Evolutionary conservation across 257 asterid species (phyloP).

Genomic region (Solanum arcanum): DNA sequence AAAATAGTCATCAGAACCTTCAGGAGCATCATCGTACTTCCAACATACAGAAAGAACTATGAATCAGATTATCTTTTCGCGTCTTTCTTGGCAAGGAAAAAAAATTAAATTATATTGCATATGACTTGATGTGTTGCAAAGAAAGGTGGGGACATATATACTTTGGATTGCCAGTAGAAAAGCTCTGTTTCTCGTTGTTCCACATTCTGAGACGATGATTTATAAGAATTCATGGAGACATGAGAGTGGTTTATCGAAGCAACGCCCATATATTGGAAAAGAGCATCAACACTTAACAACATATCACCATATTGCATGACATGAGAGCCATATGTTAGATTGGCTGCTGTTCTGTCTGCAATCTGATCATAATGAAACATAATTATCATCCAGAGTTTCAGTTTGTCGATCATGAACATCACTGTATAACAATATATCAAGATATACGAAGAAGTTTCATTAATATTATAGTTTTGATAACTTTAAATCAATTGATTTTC

Average conservation of each 20-base stretch:
- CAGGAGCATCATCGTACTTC: constrained; percentile 53
- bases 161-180: constrained; percentile 77
- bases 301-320: constrained; percentile 1
- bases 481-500: constrained; percentile 2
- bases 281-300: background rate
- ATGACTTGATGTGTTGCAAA: background rate
- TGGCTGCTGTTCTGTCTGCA: background rate
- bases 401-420: background rate
- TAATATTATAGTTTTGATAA: constrained; percentile 30
- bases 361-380: background rate
- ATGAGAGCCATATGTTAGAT: background rate
- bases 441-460: background rate
- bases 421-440: constrained; percentile 25
- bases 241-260: background rate
- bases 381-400: background rate
- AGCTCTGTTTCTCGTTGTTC: constrained; percentile 86
- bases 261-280: background rate
- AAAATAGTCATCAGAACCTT: constrained; percentile 48
- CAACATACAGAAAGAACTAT: background rate
- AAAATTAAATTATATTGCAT: background rate
- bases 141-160: background rate
- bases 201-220: constrained; percentile 45
- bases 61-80: background rate
- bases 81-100: background rate
- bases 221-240: constrained; percentile 30